Percentiles rank a stretch among this genome's conserved stretches.
phyloP scores from a whole-genome alignment of 257 asterid species.

The Solanum infundibuliforme region DNA sequence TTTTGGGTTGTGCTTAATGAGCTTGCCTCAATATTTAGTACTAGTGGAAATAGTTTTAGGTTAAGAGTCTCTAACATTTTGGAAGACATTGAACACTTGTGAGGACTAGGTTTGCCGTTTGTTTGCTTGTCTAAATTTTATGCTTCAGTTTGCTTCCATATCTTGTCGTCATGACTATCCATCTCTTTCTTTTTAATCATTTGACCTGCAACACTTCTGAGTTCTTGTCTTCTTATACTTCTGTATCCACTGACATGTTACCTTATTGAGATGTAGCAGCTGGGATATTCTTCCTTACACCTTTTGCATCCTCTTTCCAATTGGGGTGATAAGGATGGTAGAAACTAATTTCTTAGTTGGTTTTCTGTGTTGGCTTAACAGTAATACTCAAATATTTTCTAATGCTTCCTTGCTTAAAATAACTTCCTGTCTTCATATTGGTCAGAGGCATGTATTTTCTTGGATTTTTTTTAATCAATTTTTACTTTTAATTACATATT shows the following conservation, averaged over 20 bases:
- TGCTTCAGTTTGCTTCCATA: background rate
- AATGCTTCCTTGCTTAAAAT: background rate
- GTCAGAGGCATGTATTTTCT: background rate
- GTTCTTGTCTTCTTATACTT: background rate
- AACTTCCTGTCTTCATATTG: background rate
- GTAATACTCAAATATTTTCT: background rate
- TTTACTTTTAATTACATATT: background rate
- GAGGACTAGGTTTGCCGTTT: background rate
- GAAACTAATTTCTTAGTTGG: background rate
- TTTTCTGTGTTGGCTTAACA: background rate
- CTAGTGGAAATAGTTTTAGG: background rate
- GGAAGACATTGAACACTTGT: background rate
- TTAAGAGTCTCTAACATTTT: background rate
- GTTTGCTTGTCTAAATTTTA: background rate
- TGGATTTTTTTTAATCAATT: background rate
- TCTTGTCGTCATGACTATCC: background rate
- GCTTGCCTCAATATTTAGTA: background rate
- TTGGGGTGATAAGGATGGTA: background rate
- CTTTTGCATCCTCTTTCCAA: background rate
- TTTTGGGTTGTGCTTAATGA: background rate
- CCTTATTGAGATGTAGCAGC: background rate
- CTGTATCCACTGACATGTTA: background rate
- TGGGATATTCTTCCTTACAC: background rate
- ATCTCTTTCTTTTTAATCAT: background rate
- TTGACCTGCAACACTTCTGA: background rate